Evolutionary conservation across 768 basidiomycete species (phyloP).

Genomic region (Tylopilus balloui): DNA sequence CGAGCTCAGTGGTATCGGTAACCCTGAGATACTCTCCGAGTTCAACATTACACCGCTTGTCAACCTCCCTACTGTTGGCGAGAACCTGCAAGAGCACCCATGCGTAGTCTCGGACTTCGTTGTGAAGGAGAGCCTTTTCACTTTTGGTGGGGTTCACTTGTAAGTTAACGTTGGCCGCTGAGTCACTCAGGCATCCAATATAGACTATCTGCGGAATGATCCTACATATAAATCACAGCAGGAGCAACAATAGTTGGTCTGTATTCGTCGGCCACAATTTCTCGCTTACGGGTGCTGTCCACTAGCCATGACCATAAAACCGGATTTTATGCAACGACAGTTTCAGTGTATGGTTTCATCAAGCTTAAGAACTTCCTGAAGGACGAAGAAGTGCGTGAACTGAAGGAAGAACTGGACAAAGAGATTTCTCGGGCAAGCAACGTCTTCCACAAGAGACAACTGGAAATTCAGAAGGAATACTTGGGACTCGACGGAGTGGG

Average conservation of each 20-base stretch:
- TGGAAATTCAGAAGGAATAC: conserved; percentile 11
- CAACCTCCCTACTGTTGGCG: conserved; percentile 15
- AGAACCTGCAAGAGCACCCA: conserved; percentile 20
- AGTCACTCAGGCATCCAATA: neutral
- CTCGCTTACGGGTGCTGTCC: neutral
- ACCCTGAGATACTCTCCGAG: conserved; percentile 8
- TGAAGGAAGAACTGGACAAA: conserved; percentile 8
- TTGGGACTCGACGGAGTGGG: conserved; percentile 6
- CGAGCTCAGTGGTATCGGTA: conserved; percentile 19
- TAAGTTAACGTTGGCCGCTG: neutral
- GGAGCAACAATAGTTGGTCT: conserved; percentile 14
- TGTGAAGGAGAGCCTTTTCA: conserved; percentile 11
- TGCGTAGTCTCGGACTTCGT: conserved; percentile 10
- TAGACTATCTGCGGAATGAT: conserved; percentile 15
- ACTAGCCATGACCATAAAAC: conserved; percentile 11
- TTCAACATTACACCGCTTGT: conserved; percentile 1
- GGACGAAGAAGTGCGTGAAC: conserved; percentile 7
- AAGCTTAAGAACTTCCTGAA: conserved; percentile 15
- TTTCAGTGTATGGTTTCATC: conserved; percentile 17
- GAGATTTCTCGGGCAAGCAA: conserved; percentile 5
- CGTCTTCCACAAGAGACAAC: conserved; percentile 11
- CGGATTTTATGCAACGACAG: conserved; percentile 14
- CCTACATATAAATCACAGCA: conserved; percentile 8
- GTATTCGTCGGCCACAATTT: neutral
- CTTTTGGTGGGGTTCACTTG: conserved; percentile 7